A percentile compares a stretch with the other conserved stretches of the same genome.
Evolutionary conservation across 2,329 filamentous ascomycete species (phyloP).

Genomic region (Dothideomycetidae sp.): DNA sequence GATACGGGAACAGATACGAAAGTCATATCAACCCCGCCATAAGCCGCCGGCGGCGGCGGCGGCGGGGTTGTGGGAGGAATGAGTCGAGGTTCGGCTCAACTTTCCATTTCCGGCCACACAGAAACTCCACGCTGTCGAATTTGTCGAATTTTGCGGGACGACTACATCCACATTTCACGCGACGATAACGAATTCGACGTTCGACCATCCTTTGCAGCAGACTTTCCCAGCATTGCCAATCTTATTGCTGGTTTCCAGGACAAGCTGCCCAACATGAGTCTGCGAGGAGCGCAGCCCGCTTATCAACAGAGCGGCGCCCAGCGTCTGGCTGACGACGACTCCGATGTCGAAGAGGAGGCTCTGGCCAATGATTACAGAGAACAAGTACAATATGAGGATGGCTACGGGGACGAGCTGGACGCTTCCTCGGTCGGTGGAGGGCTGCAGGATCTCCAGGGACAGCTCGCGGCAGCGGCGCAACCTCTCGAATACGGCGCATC

Average conservation of each 20-base stretch:
- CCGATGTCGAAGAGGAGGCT: constrained; percentile 90
- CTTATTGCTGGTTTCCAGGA: too few species aligned
- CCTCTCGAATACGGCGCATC: constrained; percentile 93
- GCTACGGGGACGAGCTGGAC: constrained; percentile 51
- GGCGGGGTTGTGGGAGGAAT: too few species aligned
- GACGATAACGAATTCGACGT: neutral
- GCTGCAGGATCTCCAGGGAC: constrained; percentile 82
- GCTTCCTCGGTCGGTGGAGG: constrained; percentile 48
- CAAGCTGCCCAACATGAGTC: constrained; percentile 22
- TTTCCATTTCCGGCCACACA: neutral
- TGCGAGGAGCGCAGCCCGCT: constrained; percentile 21
- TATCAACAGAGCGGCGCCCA: constrained; percentile 29
- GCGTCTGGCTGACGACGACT: constrained; percentile 40
- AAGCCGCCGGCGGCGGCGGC: neutral
- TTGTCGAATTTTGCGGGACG: constrained; percentile 6
- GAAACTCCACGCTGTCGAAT: constrained; percentile 4
- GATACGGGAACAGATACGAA: neutral
- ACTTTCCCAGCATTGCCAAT: too few species aligned
- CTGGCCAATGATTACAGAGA: constrained; percentile 92
- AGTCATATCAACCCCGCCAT: neutral
- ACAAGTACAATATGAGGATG: constrained; percentile 87
- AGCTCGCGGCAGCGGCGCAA: constrained; percentile 80
- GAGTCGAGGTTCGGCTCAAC: neutral
- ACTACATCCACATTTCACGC: neutral
- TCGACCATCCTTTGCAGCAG: too few species aligned